Base-by-base conservation (phyloP, 495 filamentous ascomycete genomes). In the Penicillium argentinense region DNA sequence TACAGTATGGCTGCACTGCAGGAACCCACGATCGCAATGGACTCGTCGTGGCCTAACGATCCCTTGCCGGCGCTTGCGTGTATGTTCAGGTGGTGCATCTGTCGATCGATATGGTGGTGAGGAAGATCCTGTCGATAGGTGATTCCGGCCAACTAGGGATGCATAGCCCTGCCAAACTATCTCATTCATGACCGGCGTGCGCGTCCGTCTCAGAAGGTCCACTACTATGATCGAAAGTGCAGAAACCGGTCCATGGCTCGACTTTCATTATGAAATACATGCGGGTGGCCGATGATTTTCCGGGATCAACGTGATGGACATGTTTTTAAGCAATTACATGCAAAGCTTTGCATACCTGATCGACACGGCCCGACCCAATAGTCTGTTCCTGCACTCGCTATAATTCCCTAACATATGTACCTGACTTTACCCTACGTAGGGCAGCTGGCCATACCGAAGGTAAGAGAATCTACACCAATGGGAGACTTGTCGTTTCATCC, bases 51-150 rank as follows among this genome's bases (percentile, higher is more conserved):
- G 23, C 27, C 9, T 33, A 25, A 12, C 16, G 34, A 24, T 37
- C 40, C 51, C 45, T 54, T 54, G 39, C 39, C 24, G 45, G 39
- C 9, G 51, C 39, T 49, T 49, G 45, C 45, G 51, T 48, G 50
- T 43, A 43, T 47, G 11, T 21, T 27, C 24, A n/a, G 29, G 25
- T 13, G 37, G 37, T 37, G 11, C 34, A 30, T 14, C 30, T 14
- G 39, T 24, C 24, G 27, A 38, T 43, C 42, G 13, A 24, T 1
- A 16, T 23, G 11, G 18, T 7, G 9, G 27, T 9, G 7, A 26
- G 1, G 19, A 16, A 4, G 9, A 18, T 25, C 2, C 25, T 33
- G 33, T 39, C 32, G 22, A 40, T 19, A 18, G 22, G 37, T 19
- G 38, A 32, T 38, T 42, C 22, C 19, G 30, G 25, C 43, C n/a